Conservation (phyloP, 257 asterid species). For the Pogostemon cablin region DNA sequence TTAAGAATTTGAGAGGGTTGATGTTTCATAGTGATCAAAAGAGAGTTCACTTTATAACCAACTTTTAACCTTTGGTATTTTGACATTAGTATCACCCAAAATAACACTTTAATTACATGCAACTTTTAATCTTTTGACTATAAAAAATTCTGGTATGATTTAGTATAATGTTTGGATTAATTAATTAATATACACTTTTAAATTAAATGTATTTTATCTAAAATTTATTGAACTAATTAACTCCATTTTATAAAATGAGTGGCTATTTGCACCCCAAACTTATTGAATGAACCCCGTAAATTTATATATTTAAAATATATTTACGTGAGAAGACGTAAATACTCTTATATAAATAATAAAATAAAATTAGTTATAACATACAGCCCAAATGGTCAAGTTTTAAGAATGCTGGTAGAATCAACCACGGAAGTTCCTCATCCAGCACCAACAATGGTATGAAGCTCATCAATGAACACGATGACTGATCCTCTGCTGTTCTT, state of each 20-base stretch:
- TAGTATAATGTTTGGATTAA: no score
- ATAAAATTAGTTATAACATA: no score
- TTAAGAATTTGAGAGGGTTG: background rate
- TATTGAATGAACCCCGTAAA: no score
- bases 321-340: no score
- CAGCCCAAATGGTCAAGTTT: conserved; percentile 11
- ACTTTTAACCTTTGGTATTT: conserved; percentile 28
- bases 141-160: no score
- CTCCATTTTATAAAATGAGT: no score
- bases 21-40: conserved; percentile 4
- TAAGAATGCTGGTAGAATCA: conserved; percentile 28
- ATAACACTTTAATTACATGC: conserved; percentile 8
- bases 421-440: conserved; percentile 21
- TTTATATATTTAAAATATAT: no score
- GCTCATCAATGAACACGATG: conserved; percentile 34
- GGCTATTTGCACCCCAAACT: no score
- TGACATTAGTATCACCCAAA: conserved; percentile 14
- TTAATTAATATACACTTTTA: no score
- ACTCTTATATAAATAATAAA: no score
- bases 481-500: conserved; percentile 13
- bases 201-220: no score
- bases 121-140: conserved; percentile 4
- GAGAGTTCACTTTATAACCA: conserved; percentile 17
- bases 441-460: conserved; percentile 33
- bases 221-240: no score